Conservation (phyloP, 257 asterid species). For the Solanum gandarillasii region DNA sequence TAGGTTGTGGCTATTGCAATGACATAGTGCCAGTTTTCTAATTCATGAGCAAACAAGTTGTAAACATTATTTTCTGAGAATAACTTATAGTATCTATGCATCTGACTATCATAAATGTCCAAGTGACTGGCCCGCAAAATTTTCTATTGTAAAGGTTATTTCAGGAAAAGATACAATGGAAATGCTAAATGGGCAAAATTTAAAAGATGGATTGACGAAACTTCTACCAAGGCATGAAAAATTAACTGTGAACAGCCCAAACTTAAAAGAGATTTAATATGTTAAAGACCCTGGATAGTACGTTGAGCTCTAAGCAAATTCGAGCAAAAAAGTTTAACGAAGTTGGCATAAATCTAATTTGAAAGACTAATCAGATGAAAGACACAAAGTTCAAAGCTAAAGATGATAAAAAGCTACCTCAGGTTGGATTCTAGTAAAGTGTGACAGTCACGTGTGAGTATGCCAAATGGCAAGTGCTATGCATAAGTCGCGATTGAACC, state of each 20-base stretch:
- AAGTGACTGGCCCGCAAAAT: neutral
- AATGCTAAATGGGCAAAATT: neutral
- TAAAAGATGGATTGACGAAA: neutral
- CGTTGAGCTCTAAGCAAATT: neutral
- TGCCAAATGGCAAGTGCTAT: neutral
- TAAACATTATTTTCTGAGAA: neutral
- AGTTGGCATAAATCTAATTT: neutral
- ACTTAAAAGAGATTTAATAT: neutral
- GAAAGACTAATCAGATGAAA: neutral
- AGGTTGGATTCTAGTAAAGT: neutral
- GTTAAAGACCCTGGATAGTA: neutral
- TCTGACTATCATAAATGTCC: neutral
- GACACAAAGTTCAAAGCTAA: neutral
- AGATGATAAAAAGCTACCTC: neutral
- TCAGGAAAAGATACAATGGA: neutral
- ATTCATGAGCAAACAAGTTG: neutral
- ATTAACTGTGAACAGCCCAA: neutral
- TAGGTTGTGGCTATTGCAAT: neutral
- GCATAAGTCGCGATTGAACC: neutral
- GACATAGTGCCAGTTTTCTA: neutral
- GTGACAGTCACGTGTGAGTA: neutral
- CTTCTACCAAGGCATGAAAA: neutral
- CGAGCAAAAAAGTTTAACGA: neutral
- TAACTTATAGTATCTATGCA: neutral
- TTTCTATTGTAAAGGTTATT: neutral